These are phyloP conservation scores for Effrenium voratum DNA, from an alignment of 73 alveolate genomes.

Conservation along the genomic window DNA sequence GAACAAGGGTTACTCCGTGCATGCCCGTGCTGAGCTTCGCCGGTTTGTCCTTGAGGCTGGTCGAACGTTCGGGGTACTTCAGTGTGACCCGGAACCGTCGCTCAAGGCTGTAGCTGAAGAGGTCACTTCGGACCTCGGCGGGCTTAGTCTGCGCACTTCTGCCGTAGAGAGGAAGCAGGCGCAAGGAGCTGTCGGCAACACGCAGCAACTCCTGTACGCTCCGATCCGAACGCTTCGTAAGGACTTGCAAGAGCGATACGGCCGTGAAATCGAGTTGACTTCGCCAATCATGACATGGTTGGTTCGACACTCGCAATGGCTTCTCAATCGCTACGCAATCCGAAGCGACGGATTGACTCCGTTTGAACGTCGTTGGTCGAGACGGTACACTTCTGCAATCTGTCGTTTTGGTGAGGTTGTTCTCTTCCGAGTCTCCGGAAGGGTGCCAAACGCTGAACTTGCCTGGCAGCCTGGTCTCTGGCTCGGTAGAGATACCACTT, in stretches of 20 bases:
- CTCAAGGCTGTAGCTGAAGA: background rate
- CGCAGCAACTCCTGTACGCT: conserved; percentile 36
- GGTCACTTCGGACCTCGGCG: conserved; percentile 43
- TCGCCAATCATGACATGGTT: conserved; percentile 17
- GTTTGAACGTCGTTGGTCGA: conserved; percentile 5
- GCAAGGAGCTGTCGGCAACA: conserved; percentile 43
- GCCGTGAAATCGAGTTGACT: background rate
- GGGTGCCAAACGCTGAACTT: conserved; percentile 9
- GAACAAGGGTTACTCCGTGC: background rate
- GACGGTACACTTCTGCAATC: conserved; percentile 1
- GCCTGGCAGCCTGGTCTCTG: background rate
- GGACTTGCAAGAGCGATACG: background rate
- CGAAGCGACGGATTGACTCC: conserved; percentile 18
- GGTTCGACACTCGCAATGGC: conserved; percentile 17
- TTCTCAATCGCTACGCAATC: background rate
- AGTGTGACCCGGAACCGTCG: background rate
- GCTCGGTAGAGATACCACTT: background rate
- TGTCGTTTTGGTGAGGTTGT: conserved; percentile 23
- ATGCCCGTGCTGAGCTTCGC: conserved; percentile 31
- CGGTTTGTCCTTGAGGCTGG: conserved; percentile 21
- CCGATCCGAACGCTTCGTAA: conserved; percentile 28
- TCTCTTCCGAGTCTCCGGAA: background rate
- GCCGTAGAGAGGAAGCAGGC: conserved; percentile 39
- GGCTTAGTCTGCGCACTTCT: background rate
- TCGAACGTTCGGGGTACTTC: background rate